Evolutionary conservation across 176 grass and related monocot species (phyloP).

Genomic region (Hordeum vulgare): MorexV3_pseudomolecules_assembly NC_058521.1:114070448-114070947

Average conservation of each 20-base stretch:
- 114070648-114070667: constrained; percentile 49
- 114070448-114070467: constrained; percentile 71
- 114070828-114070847: constrained; percentile 43
- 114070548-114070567: constrained; percentile 67
- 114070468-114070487: constrained; percentile 42
- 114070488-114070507: constrained; percentile 43
- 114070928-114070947: background rate
- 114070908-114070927: background rate
- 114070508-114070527: constrained; percentile 49
- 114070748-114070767: constrained; percentile 76
- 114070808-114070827: constrained; percentile 16
- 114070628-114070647: constrained; percentile 77
- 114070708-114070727: constrained; percentile 19
- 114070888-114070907: background rate
- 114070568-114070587: constrained; percentile 51
- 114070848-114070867: constrained; percentile 10
- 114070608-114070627: constrained; percentile 26
- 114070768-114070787: constrained; percentile 54
- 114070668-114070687: constrained; percentile 15
- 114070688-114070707: constrained; percentile 8
- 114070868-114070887: background rate
- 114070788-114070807: constrained; percentile 44
- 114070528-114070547: constrained; percentile 75
- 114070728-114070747: constrained; percentile 33
- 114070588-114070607: constrained; percentile 50